These are phyloP conservation scores for Myxozyma vanderwaltii DNA, from an alignment of 805 yeast species.

Conservation along the genomic window DNA sequence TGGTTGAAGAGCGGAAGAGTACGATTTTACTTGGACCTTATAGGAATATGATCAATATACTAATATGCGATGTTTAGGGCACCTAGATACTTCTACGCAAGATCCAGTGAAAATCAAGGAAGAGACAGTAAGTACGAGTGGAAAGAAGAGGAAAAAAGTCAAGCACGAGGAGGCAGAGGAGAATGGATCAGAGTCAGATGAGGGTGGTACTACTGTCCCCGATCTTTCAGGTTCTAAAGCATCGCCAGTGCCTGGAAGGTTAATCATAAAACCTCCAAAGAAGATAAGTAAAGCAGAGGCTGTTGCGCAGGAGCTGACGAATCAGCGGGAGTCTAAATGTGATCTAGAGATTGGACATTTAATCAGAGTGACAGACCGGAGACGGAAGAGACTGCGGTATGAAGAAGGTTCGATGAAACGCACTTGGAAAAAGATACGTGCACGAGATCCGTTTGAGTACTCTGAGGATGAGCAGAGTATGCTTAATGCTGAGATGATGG, in stretches of 20 bases:
- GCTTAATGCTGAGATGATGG: conserved; percentile 32
- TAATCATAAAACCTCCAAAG: conserved; percentile 16
- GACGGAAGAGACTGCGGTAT: conserved; percentile 32
- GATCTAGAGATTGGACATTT: conserved; percentile 36
- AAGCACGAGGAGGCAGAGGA: conserved; percentile 9
- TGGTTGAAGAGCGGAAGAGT: conserved; percentile 38
- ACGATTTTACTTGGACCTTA: neutral
- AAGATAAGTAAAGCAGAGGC: conserved; percentile 12
- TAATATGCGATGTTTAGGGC: conserved; percentile 9
- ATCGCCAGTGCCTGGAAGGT: conserved; percentile 2
- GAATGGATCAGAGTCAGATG: conserved; percentile 13
- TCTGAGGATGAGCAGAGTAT: conserved; percentile 41
- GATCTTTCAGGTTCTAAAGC: neutral
- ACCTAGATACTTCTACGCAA: conserved; percentile 6
- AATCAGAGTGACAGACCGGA: conserved; percentile 33
- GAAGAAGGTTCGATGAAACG: conserved; percentile 37
- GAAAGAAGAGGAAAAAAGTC: conserved; percentile 5
- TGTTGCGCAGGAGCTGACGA: conserved; percentile 25
- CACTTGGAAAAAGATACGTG: conserved; percentile 39
- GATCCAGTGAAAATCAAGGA: neutral
- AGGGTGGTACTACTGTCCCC: conserved; percentile 6
- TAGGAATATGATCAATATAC: neutral
- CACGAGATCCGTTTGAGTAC: conserved; percentile 42
- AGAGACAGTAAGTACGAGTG: conserved; percentile 3
- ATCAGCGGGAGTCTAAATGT: conserved; percentile 24